Conservation (phyloP, 2,329 filamentous ascomycete genomes). For the Plenodomus lindquistii region DNA sequence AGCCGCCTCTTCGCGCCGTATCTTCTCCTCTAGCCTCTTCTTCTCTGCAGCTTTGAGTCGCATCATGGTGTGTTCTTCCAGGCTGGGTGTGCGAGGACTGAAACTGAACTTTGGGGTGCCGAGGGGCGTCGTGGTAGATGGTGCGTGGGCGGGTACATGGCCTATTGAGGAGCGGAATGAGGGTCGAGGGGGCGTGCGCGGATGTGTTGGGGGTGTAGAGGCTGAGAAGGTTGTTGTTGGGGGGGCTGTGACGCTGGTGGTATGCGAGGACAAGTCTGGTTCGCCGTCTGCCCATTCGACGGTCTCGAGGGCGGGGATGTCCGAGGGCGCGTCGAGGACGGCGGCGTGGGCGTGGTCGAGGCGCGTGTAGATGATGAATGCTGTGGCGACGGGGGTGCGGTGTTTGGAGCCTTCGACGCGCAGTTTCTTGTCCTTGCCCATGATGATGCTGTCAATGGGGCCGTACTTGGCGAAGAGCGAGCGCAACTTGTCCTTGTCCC, state of each 20-base stretch:
- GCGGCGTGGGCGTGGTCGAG: constrained; percentile 62
- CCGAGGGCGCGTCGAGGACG: constrained; percentile 54
- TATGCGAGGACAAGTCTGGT: constrained; percentile 50
- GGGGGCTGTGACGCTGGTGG: constrained; percentile 5
- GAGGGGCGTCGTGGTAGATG: constrained; percentile 20
- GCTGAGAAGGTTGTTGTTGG: constrained; percentile 37
- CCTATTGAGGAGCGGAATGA: neutral
- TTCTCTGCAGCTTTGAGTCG: constrained; percentile 51
- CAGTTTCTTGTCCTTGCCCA: constrained; percentile 61
- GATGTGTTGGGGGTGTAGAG: constrained; percentile 30
- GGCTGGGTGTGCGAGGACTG: constrained; percentile 39
- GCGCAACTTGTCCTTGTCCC: constrained; percentile 54
- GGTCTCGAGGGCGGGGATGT: constrained; percentile 56
- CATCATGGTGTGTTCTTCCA: constrained; percentile 52
- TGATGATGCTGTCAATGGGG: constrained; percentile 58
- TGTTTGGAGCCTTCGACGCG: constrained; percentile 55
- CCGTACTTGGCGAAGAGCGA: constrained; percentile 59
- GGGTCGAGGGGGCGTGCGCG: neutral
- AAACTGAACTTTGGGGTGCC: constrained; percentile 50
- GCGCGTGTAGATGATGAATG: constrained; percentile 60
- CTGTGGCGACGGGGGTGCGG: constrained; percentile 57
- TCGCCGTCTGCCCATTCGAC: constrained; percentile 60
- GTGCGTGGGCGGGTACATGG: neutral
- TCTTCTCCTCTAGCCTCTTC: constrained; percentile 49
- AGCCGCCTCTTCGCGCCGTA: constrained; percentile 45